These are phyloP conservation scores for Yamadazyma diospyri DNA, from an alignment of 1,139 yeast species.

Conservation along the genomic window DNA sequence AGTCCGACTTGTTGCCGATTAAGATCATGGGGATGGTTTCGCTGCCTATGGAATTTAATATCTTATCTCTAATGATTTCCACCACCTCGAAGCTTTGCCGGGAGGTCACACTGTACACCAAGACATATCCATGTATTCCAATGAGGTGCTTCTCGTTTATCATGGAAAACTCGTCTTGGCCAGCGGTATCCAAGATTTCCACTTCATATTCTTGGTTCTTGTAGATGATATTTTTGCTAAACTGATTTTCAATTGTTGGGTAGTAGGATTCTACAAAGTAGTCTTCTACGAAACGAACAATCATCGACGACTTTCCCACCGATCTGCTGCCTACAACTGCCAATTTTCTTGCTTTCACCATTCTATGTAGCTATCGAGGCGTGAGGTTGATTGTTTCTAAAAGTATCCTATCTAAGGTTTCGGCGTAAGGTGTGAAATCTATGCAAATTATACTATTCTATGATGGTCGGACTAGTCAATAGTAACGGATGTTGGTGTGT, in stretches of 20 bases:
- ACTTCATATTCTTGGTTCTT: slow-evolving; percentile 77
- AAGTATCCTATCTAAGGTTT: no score
- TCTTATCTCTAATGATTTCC: slow-evolving; percentile 77
- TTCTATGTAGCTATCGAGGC: no score
- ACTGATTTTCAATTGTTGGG: slow-evolving; percentile 91
- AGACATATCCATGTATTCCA: slow-evolving; percentile 81
- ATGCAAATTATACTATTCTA: no score
- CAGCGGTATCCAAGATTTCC: slow-evolving; percentile 90
- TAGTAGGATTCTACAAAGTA: slow-evolving; percentile 88
- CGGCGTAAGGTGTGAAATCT: no score
- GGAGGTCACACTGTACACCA: slow-evolving; percentile 81
- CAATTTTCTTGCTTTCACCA: slow-evolving; percentile 65
- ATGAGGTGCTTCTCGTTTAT: slow-evolving; percentile 80
- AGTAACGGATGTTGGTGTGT: no score
- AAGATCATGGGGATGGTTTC: slow-evolving; percentile 75
- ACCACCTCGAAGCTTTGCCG: slow-evolving; percentile 77
- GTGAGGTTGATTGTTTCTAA: neutral
- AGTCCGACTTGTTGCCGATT: slow-evolving; percentile 82
- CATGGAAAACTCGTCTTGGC: slow-evolving; percentile 88
- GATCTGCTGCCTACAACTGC: slow-evolving; percentile 90
- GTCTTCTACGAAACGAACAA: slow-evolving; percentile 83
- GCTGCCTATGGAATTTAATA: slow-evolving; percentile 70
- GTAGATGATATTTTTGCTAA: slow-evolving; percentile 66
- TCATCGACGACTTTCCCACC: slow-evolving; percentile 86
- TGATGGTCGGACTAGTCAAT: no score